Evolutionary conservation across 164 flowering plant genomes (phyloP).

Genomic region (Nelumbo lutea): DNA sequence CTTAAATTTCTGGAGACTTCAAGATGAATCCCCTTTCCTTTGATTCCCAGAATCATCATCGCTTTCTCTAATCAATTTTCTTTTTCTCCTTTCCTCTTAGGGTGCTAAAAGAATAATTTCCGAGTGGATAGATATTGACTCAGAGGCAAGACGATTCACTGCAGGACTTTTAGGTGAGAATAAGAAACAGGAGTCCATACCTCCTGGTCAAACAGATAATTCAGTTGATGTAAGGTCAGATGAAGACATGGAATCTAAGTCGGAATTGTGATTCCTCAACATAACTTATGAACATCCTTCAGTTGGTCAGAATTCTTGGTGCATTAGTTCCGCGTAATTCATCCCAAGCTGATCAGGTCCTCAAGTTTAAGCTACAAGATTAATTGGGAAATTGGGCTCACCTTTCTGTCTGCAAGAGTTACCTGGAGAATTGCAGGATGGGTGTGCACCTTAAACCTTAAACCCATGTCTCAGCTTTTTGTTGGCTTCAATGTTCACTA

Average conservation of each 20-base stretch:
- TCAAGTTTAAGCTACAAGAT: no score
- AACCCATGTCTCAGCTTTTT: no score
- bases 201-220: conserved; percentile 16
- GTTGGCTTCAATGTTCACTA: no score
- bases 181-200: conserved; percentile 36
- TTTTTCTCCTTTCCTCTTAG: conserved; percentile 30
- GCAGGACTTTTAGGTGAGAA: conserved; percentile 56
- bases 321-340: background rate
- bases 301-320: no score
- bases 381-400: no score
- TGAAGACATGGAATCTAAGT: conserved; percentile 49
- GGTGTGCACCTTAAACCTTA: no score
- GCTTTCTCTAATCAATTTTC: background rate
- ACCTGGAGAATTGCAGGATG: no score
- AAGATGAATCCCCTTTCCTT: background rate
- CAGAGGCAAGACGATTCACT: conserved; percentile 75
- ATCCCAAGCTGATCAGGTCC: no score
- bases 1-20: background rate
- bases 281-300: no score
- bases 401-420: no score
- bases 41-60: background rate
- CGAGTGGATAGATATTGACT: conserved; percentile 88
- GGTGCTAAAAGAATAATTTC: conserved; percentile 91
- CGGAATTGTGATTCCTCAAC: conserved; percentile 45
- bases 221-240: conserved; percentile 12